Evolutionary conservation across 768 basidiomycete species (phyloP).

Genomic region (Dentipellis fragilis): DNA sequence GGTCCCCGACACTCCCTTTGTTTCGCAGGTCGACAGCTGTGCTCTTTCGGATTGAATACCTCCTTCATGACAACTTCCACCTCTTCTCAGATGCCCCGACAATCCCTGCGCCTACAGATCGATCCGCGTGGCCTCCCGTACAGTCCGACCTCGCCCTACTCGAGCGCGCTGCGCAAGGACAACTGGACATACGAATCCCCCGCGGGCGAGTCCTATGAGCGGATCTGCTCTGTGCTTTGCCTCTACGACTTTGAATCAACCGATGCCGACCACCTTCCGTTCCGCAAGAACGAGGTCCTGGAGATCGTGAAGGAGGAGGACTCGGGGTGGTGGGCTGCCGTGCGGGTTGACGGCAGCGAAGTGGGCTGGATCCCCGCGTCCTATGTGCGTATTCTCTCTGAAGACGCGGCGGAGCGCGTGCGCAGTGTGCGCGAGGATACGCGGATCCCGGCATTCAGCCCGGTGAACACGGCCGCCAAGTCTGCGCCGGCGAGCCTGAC

Average conservation of each 20-base stretch:
- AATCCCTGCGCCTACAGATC: constrained; percentile 9
- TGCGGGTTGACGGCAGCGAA: constrained; percentile 37
- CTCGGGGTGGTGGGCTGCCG: constrained; percentile 78
- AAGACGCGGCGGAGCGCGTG: constrained; percentile 40
- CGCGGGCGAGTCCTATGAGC: constrained; percentile 21
- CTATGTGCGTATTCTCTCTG: constrained; percentile 48
- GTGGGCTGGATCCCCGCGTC: constrained; percentile 74
- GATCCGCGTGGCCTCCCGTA: background rate
- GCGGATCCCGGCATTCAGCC: constrained; percentile 32
- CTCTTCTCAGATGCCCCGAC: background rate
- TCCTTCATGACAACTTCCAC: constrained; percentile 5
- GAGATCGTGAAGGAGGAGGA: constrained; percentile 58
- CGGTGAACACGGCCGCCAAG: constrained; percentile 31
- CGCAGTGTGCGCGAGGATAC: constrained; percentile 33
- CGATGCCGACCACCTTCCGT: constrained; percentile 52
- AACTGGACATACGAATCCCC: constrained; percentile 13
- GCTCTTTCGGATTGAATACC: background rate
- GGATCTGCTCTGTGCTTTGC: constrained; percentile 48
- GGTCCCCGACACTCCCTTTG: background rate
- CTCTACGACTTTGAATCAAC: constrained; percentile 57
- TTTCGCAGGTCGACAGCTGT: background rate
- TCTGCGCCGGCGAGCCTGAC: constrained; percentile 24
- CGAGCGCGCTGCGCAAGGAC: background rate
- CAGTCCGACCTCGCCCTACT: background rate
- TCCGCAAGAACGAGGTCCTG: constrained; percentile 57